Base-by-base conservation (phyloP, 805 yeast genomes). In the Zygoascus ofunaensis region DNA sequence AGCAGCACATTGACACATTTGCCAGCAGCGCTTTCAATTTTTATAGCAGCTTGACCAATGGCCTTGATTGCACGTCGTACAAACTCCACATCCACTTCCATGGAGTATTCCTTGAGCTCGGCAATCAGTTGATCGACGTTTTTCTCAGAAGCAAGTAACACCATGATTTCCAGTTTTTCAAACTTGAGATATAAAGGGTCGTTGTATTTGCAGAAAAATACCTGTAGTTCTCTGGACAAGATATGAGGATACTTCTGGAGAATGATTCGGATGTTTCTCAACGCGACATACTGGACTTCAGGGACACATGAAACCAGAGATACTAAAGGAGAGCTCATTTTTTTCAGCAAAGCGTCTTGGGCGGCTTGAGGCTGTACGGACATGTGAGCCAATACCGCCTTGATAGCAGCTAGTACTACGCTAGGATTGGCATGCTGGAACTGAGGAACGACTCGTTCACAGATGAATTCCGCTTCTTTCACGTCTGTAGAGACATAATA, bases 351-450 rank as follows among this genome's bases (percentile, higher is more conserved):
- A 1, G 58, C 52, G 2, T 64, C 61, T 44, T 65, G 66, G 38
- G 66, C 66, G 14, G 73, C 74, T 21, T 45, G 45, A 3, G 63
- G 49, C 40, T 62, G 60, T 5, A 52, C 44, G n/a, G 56, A 53
- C 48, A 62, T 51, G 59, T 87, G 94, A 46, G 77, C 76, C 17
- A 90, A 60, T 4, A 89, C 77, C 2, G 84, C 87, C 58, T 87
- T 86, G 49, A 92, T 78, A 1, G 96, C 76, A 22, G 86, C 76
- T 52, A 90, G 68, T 2, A 92, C 97, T 18, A 92, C 97, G 3
- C 95, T 85, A 0, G 98, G 95, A 61, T 90, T 90, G 20, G 85
- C 97, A 62, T 90, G 98, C 67, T 90, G 98, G 57, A 90, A 74
- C 65, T 92, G 97, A 12, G 98, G 97, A 7, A 85, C 76, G 7